Base-by-base conservation (phyloP, 305 asterid genomes). In the Andrographis paniculata region DNA sequence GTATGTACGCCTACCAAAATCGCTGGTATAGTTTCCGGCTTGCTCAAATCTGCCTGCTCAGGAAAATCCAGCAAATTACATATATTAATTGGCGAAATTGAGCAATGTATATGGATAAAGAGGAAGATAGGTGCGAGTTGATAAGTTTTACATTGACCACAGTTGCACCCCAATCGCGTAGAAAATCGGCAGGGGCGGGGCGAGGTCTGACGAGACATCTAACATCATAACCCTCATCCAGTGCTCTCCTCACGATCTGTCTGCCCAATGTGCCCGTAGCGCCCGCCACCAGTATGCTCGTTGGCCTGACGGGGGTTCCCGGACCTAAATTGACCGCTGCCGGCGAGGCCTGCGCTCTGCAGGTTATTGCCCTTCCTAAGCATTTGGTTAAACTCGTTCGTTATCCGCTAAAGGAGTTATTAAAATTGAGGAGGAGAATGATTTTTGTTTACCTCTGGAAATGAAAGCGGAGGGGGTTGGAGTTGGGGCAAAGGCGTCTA, bases 131-230 rank as follows among this genome's bases (percentile, higher is more conserved):
- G 15, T 17, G 18, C 27, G 18, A 17, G 40, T 10, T 0, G 17
- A 13, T 5, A 20, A 23, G 30, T 44, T 22, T 51, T 69, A 84
- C 97, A 71, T 86, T 89, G 70, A 89, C 98, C 39, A 89, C 96
- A 15, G 92, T 82, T 36, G 96, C 95, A 16, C 98, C 98, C 98
- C 98, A 77, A 42, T 77, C 85, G 47, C 80, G 80, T 0, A 82
- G 87, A 58, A 89, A 89, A 71, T 89, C 95, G 52, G 97, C 95
- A 57, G 97, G 97, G 46, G 95, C 85, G 54, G 95, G 97, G 19
- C 97, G 78, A 53, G 97, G 91, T 54, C 95, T 73, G 22, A 88
- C 97, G 22, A 85, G 87, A 79, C 97, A 89, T 68, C 93, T 55
- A n/a, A 88, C 97, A 31, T 85, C 97, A 47, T 89, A 89, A 0